Evolutionary conservation across 192 early-diverging fungal species (phyloP).

Genomic region (Coemansia sp.): DNA sequence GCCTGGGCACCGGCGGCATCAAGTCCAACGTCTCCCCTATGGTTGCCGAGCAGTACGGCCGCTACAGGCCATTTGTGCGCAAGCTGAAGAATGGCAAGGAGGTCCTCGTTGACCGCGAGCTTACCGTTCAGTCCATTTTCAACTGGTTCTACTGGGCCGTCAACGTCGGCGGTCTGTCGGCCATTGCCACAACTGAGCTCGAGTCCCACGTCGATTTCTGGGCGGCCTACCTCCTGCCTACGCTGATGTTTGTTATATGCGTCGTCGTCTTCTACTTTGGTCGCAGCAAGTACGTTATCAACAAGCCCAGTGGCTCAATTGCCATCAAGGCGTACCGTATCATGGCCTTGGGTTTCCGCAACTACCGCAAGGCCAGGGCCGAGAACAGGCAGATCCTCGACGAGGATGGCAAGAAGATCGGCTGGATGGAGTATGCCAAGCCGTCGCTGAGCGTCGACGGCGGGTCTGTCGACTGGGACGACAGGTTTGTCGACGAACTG

Average conservation of each 20-base stretch:
- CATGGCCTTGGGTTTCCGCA: conserved; percentile 26
- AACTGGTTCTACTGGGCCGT: conserved; percentile 81
- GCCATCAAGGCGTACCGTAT: conserved; percentile 53
- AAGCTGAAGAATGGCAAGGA: conserved; percentile 56
- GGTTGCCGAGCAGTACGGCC: conserved; percentile 69
- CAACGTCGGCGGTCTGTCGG: conserved; percentile 62
- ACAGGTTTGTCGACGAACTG: conserved; percentile 72
- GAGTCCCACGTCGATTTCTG: conserved; percentile 59
- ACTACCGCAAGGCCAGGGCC: conserved; percentile 36
- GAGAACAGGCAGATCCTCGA: conserved; percentile 29
- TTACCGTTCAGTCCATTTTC: conserved; percentile 77
- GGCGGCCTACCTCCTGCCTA: conserved; percentile 60
- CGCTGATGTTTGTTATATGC: conserved; percentile 59
- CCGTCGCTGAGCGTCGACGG: conserved; percentile 45
- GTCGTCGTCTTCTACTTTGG: conserved; percentile 58
- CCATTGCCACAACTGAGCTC: conserved; percentile 60
- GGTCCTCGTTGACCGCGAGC: conserved; percentile 67
- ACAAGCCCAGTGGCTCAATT: conserved; percentile 60
- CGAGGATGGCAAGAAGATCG: conserved; percentile 25
- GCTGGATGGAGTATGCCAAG: conserved; percentile 62
- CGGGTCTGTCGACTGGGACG: conserved; percentile 59
- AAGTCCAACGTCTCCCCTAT: conserved; percentile 78
- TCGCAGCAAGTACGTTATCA: conserved; percentile 54
- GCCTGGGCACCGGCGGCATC: conserved; percentile 75
- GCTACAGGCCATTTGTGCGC: conserved; percentile 60